These are phyloP conservation scores for Plectosphaerella plurivora DNA, from an alignment of 2,329 filamentous ascomycete species.

Conservation along the genomic window DNA sequence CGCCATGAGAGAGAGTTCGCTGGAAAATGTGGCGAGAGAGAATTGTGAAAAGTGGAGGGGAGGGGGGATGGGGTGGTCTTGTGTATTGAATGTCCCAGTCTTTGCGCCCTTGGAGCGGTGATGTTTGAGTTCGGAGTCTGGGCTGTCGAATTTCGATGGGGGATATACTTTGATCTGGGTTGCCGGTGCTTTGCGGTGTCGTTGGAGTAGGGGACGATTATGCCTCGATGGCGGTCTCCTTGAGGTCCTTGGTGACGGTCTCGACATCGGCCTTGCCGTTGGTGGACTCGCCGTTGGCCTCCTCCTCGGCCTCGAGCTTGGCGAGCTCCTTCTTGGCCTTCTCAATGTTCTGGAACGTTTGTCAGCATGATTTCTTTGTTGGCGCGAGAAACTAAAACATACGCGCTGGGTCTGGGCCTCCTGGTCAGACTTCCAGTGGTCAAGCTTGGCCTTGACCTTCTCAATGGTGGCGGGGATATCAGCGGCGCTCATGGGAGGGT, in stretches of 20 bases:
- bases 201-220: conserved; percentile 19
- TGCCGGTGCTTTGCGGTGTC: not conserved
- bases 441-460: conserved; percentile 89
- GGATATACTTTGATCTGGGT: not conserved
- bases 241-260: conserved; percentile 45
- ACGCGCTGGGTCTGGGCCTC: conserved; percentile 85
- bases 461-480: conserved; percentile 78
- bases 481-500: conserved; percentile 80
- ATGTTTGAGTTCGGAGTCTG: conserved; percentile 4
- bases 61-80: not conserved
- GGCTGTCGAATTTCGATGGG: not conserved
- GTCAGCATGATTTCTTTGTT: not conserved
- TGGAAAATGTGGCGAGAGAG: not conserved
- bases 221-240: conserved; percentile 46
- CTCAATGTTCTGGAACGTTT: conserved; percentile 71
- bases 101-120: not conserved
- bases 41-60: not conserved
- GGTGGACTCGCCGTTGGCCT: conserved; percentile 38
- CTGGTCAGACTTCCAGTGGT: conserved; percentile 88
- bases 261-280: conserved; percentile 48
- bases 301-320: conserved; percentile 69
- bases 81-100: not conserved
- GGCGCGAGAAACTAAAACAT: conserved; percentile 31
- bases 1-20: not conserved
- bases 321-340: conserved; percentile 97